Conservation (phyloP, 1,284 basidiomycete genomes). For the Moesziomyces parantarcticus region DNA sequence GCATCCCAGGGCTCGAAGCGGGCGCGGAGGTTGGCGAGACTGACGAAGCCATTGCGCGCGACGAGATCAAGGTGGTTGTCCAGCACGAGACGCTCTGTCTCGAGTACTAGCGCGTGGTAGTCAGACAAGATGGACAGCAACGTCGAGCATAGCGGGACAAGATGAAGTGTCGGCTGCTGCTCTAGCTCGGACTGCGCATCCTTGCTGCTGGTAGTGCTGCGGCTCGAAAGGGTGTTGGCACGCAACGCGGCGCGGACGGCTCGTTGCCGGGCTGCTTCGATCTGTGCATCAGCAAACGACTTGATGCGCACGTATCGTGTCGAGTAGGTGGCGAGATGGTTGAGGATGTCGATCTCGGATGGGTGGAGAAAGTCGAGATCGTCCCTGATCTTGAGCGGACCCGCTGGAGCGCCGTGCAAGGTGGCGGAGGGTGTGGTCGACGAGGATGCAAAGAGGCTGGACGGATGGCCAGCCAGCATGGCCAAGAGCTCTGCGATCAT, state of each 20-base stretch:
- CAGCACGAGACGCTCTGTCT: conserved; percentile 40
- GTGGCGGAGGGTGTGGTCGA: conserved; percentile 3
- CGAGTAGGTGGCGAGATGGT: conserved; percentile 42
- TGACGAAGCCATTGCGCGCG: conserved; percentile 37
- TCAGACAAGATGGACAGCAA: conserved; percentile 37
- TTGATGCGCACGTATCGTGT: conserved; percentile 43
- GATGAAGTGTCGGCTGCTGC: conserved; percentile 40
- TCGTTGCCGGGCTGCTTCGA: conserved; percentile 38
- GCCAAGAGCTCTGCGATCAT: conserved; percentile 54
- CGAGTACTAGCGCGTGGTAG: conserved; percentile 43
- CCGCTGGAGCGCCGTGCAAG: background rate
- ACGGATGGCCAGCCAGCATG: conserved; percentile 47
- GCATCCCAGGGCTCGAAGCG: conserved; percentile 47
- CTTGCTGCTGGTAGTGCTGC: conserved; percentile 9
- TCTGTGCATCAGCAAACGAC: conserved; percentile 33
- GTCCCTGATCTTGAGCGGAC: conserved; percentile 29
- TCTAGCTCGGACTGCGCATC: conserved; percentile 24
- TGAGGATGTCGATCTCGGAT: conserved; percentile 42
- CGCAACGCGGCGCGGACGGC: conserved; percentile 39
- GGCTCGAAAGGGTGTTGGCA: conserved; percentile 32
- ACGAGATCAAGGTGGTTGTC: conserved; percentile 35
- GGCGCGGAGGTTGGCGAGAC: conserved; percentile 46
- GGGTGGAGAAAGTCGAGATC: conserved; percentile 43
- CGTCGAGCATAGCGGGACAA: conserved; percentile 49
- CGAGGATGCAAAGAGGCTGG: conserved; percentile 49